Base-by-base conservation (phyloP, 2,329 filamentous ascomycete genomes). In the Thelonectria olida region DNA sequence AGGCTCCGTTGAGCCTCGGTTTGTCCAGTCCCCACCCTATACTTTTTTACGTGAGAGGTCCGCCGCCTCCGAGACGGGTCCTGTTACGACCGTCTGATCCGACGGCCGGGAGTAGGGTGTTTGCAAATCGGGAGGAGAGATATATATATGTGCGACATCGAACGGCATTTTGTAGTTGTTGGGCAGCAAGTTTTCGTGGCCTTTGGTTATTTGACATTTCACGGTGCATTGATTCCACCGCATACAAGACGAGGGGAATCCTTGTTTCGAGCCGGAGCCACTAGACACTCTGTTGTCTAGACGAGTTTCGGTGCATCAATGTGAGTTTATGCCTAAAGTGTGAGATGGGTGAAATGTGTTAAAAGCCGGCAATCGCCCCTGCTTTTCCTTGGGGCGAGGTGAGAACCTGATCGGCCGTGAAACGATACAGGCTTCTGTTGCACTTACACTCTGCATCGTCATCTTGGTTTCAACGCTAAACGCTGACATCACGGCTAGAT, bases 1-100 rank as follows among this genome's bases (percentile, higher is more conserved):
- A 10, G 19, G 19, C 47, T 61, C 58, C 58, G 52, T 51, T 47
- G 58, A 55, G 47, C 58, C 58, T 61, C 58, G 58, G 58, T 27
- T 51, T 34, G 28, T 45, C 34, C 13, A 19, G 28, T 45, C 49
- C 8, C 58, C 58, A 45, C 58, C n/a, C 23, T 31, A 12, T 20
- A 7, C 52, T 39, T 38, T 51, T 39, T 13, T 34, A 31, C 3
- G 28, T 15, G 31, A 34, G 31, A 15, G 31, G 47, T 27, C 36
- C 44, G 31, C 15, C 5, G 20, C 31, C 25, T 54, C 51, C 52
- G 39, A 54, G 19, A 27, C 28, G 20, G 27, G 51, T 54, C 39
- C 50, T 36, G 25, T 23, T 7, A 28, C n/a, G 9, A 31, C 23
- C 19, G 9, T 12, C 53, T 23, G 51, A 54, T 50, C 38, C 36